A percentile compares a stretch with the other conserved stretches of the same genome.
Evolutionary conservation across 345 rosid species (phyloP).

Genomic region (Sonneratia caseolaris): DNA sequence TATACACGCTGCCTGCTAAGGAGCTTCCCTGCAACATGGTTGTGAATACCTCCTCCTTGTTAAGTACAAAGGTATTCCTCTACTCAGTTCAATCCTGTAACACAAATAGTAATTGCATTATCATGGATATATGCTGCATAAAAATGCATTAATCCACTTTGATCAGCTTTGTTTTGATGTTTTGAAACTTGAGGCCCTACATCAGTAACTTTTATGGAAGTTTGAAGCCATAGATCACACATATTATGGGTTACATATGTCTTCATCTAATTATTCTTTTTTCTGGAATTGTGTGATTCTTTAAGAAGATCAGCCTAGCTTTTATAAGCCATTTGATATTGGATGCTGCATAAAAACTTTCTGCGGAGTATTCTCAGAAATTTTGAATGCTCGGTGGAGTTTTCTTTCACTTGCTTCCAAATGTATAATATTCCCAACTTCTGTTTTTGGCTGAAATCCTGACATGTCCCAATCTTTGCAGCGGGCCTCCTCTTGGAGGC

Average conservation of each 20-base stretch:
- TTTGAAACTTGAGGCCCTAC: neutral
- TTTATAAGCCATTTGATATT: neutral
- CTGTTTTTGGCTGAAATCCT: neutral
- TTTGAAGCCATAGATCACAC: neutral
- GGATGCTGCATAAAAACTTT: neutral
- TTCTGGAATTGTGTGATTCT: neutral
- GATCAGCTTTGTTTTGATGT: neutral
- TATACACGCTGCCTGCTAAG: slow-evolving; percentile 63
- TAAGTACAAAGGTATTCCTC: slow-evolving; percentile 49
- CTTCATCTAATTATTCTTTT: neutral
- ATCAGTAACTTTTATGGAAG: neutral
- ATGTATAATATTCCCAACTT: too few relatives aligned
- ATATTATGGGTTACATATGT: neutral
- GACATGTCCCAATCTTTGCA: slow-evolving; percentile 23
- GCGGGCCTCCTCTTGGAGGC: slow-evolving; percentile 47
- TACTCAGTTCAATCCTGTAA: neutral
- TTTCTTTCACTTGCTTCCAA: neutral
- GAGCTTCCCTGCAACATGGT: slow-evolving; percentile 37
- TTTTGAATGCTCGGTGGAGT: neutral
- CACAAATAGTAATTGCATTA: neutral
- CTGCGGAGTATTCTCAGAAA: neutral
- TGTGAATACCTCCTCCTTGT: slow-evolving; percentile 32
- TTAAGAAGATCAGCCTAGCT: neutral
- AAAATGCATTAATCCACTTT: neutral
- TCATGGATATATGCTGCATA: neutral